Evolutionary conservation across 2,329 filamentous ascomycete species (phyloP).

Genomic region (Talaromyces sp.): DNA sequence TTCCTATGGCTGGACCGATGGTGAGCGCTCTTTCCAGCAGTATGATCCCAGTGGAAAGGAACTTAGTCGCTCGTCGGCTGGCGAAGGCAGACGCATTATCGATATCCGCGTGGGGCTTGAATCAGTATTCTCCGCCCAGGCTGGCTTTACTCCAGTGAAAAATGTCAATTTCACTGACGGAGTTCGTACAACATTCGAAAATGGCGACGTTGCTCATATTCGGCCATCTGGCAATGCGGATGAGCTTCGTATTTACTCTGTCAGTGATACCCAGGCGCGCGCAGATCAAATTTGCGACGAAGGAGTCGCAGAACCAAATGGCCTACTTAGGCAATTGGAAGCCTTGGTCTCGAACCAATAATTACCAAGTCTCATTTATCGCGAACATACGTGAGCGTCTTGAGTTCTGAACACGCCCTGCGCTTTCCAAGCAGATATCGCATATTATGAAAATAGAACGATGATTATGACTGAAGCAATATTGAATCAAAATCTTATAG

Average conservation of each 20-base stretch:
- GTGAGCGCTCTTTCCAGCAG: too few relatives aligned
- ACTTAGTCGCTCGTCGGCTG: too few relatives aligned
- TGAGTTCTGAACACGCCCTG: too few relatives aligned
- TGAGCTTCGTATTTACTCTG: slow-evolving; percentile 38
- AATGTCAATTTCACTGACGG: slow-evolving; percentile 36
- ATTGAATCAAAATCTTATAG: too few relatives aligned
- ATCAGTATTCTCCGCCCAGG: slow-evolving; percentile 30
- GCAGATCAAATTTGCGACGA: slow-evolving; percentile 32
- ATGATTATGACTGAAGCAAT: too few relatives aligned
- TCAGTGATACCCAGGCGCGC: slow-evolving; percentile 33
- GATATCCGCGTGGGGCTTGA: slow-evolving; percentile 31
- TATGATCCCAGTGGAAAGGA: not conserved
- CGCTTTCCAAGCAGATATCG: too few relatives aligned
- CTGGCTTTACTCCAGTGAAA: slow-evolving; percentile 28
- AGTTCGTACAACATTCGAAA: slow-evolving; percentile 34
- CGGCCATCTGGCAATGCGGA: slow-evolving; percentile 39
- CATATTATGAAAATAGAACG: too few relatives aligned
- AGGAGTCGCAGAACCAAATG: slow-evolving; percentile 32
- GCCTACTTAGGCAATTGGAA: slow-evolving; percentile 30
- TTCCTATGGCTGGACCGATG: not conserved
- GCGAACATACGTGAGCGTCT: too few relatives aligned
- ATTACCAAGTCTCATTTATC: not conserved
- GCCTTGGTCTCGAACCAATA: not conserved
- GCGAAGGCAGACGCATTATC: too few relatives aligned
- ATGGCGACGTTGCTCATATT: slow-evolving; percentile 37